Evolutionary conservation across 192 early-diverging fungal species (phyloP), one percentile per base, ranked within the genome.

Genomic region (Fimicolochytrium jonesii): DNA sequence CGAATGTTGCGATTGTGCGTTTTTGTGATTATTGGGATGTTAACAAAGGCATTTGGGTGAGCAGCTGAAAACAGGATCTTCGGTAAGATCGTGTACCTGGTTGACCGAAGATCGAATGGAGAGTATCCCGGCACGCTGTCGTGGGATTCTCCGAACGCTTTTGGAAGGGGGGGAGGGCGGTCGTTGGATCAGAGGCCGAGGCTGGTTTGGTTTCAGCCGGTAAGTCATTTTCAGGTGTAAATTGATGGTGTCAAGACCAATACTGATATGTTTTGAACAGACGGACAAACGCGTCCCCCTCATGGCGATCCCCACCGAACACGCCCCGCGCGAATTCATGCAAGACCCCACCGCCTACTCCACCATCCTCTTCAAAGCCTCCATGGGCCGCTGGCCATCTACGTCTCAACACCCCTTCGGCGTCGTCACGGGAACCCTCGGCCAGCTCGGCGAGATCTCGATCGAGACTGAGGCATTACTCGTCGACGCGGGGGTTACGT

Each of bases 381-480:
- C 78, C 9, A 82, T 92, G 28, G 78, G 80, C 41, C 76, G 83
- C 23, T 93, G 91, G 91, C 81, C 82, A 3, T 75, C 83, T 23
- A 82, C 78, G 7, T 85, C 76, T 0, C 72, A 85, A 13, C 84
- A 86, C 75, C 91, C 91, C 26, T 84, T 83, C 68, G 91, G 91
- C 36, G 79, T 79, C 7, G 61, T 90, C 47, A 84, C 80, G 31
- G 81, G 82, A 30, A 80, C 78, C 45, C 60, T 98, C 36, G 95
- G 93, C 45, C 68, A 78, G 10, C 86, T 94, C 41, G 88, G 87
- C 13, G 73, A 90, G 18, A 75, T 96, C 35, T 78, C 85, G 15
- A 76, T 86, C 35, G 91, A 95, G 64, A 91, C 90, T 0, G 79
- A 82, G 64, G 87, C 91, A 0, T 73, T 96, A 10, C 75, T 95